These are phyloP conservation scores for Monocercomonoides exilis DNA, from an alignment of 78 protist genomes.

Conservation along the genomic window DNA sequence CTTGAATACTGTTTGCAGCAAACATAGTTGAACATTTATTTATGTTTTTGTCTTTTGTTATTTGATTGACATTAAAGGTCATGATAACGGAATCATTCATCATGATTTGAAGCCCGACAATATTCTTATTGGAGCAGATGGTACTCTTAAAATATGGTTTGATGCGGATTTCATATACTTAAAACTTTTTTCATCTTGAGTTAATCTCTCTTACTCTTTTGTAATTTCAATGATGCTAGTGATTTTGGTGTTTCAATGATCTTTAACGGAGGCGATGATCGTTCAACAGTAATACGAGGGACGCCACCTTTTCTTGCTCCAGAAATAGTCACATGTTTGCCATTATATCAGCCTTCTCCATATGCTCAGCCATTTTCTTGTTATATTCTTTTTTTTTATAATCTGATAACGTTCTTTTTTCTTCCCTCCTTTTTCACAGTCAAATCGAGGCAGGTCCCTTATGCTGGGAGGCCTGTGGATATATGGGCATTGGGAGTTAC, in stretches of 20 bases:
- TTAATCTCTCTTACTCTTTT: background rate
- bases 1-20: slow-evolving; percentile 3
- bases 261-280: background rate
- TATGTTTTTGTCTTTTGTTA: background rate
- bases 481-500: slow-evolving; percentile 62
- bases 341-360: too few relatives aligned
- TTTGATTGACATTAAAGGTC: background rate
- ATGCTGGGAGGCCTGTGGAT: slow-evolving; percentile 9
- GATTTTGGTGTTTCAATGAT: background rate
- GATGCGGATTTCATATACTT: too few relatives aligned
- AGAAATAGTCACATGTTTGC: background rate
- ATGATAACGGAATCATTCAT: slow-evolving; percentile 27
- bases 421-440: background rate
- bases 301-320: slow-evolving; percentile 36
- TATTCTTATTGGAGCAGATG: slow-evolving; percentile 23
- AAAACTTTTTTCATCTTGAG: background rate
- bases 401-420: background rate
- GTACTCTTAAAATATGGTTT: slow-evolving; percentile 27
- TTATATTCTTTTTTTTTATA: background rate
- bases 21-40: too few relatives aligned
- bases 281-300: background rate
- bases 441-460: background rate
- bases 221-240: background rate
- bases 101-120: slow-evolving; percentile 57
- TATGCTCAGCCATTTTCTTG: background rate